Evolutionary conservation across 2,329 filamentous ascomycete genomes (phyloP).

Genomic region (Trichoderma sp.): DNA sequence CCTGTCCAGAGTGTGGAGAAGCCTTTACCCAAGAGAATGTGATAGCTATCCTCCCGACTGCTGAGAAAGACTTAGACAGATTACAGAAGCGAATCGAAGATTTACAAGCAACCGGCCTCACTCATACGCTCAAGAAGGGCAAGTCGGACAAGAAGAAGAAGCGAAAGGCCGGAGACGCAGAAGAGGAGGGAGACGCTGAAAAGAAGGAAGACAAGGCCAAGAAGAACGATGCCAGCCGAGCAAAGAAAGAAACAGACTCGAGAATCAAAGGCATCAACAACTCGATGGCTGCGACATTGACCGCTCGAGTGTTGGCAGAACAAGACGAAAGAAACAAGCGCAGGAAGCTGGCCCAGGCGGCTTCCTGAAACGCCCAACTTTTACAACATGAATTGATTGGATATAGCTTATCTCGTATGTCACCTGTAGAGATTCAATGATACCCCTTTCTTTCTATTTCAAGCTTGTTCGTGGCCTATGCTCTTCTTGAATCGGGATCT

Average conservation of each 20-base stretch:
- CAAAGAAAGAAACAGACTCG: slow-evolving; percentile 37
- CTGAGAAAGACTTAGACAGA: slow-evolving; percentile 68
- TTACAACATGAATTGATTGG: neutral
- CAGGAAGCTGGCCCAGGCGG: slow-evolving; percentile 60
- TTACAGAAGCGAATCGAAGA: slow-evolving; percentile 66
- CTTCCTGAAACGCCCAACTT: neutral
- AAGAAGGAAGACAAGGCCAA: slow-evolving; percentile 25
- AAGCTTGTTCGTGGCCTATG: neutral
- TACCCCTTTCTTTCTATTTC: slow-evolving; percentile 12
- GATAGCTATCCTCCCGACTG: slow-evolving; percentile 76
- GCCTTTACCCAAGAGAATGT: slow-evolving; percentile 72
- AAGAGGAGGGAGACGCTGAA: slow-evolving; percentile 33
- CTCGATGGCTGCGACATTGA: slow-evolving; percentile 78
- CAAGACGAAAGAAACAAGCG: slow-evolving; percentile 81
- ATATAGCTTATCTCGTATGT: slow-evolving; percentile 2
- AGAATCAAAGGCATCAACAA: slow-evolving; percentile 76
- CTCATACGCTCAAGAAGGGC: slow-evolving; percentile 87
- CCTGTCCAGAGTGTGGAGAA: slow-evolving; percentile 73
- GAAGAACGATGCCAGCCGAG: slow-evolving; percentile 22
- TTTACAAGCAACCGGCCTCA: slow-evolving; percentile 71
- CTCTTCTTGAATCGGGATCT: neutral
- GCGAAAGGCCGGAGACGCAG: slow-evolving; percentile 53
- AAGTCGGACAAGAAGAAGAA: slow-evolving; percentile 67
- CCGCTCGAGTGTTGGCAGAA: slow-evolving; percentile 82
- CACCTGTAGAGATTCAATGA: slow-evolving; percentile 16